Conservation (phyloP, 1,284 basidiomycete genomes). For the Fomitiporia mediterranea region DNA sequence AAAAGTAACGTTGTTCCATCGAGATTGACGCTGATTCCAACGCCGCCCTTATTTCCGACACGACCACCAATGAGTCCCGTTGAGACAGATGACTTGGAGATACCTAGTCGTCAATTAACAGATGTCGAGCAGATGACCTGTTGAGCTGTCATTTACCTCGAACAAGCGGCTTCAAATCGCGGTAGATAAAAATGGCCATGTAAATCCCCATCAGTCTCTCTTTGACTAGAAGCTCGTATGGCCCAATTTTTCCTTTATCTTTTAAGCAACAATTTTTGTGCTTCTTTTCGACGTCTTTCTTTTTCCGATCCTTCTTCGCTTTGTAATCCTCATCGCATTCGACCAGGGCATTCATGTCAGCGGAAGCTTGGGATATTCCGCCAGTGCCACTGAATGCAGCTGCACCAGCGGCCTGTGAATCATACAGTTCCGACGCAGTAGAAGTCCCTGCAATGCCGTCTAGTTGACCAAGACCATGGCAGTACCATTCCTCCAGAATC, state of each 20-base stretch:
- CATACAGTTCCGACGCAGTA: slow-evolving; percentile 12
- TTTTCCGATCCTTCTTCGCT: slow-evolving; percentile 6
- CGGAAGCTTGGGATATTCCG: background rate
- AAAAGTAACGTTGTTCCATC: slow-evolving; percentile 74
- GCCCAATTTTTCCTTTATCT: slow-evolving; percentile 47
- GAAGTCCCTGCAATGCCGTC: background rate
- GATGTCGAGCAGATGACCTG: background rate
- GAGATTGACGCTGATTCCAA: slow-evolving; percentile 78
- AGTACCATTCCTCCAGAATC: slow-evolving; percentile 20
- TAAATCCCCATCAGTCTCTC: slow-evolving; percentile 89
- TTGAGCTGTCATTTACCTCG: slow-evolving; percentile 47
- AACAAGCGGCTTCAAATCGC: slow-evolving; percentile 56
- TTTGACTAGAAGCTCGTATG: slow-evolving; percentile 78
- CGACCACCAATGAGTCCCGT: slow-evolving; percentile 84
- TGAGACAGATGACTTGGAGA: slow-evolving; percentile 70
- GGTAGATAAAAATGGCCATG: slow-evolving; percentile 66
- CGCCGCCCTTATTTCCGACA: slow-evolving; percentile 83
- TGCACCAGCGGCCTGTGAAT: slow-evolving; percentile 3
- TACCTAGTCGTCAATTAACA: slow-evolving; percentile 37
- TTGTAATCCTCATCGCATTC: background rate
- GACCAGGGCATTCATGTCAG: background rate
- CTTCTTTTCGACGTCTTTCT: slow-evolving; percentile 34
- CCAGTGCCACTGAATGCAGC: background rate
- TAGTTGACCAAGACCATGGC: slow-evolving; percentile 12
- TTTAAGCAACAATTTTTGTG: slow-evolving; percentile 26